Evolutionary conservation across 805 yeast species (phyloP), one percentile per base, ranked within the genome.

Genomic region (Metschnikowia lochheadii): DNA sequence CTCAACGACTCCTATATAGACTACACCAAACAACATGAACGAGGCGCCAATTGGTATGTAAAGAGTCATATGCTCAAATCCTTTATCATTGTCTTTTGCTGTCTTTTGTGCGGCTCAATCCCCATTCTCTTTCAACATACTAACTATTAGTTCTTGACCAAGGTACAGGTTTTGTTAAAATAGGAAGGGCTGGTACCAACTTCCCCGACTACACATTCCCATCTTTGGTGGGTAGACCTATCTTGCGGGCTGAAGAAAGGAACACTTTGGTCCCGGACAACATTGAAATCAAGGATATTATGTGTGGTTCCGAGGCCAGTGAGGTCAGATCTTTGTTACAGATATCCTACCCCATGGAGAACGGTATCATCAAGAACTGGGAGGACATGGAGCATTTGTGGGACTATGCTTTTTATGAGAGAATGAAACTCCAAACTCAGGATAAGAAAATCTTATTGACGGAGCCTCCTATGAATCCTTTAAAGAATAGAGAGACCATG

Each of bases 121-220:
- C 10, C 5, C 8, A 6, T 14, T 8, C 14, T 21, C 5, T 38
- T 3, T 10, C 33, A 31, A n/a, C 33, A 3, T 48, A 55, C 57
- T 57, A 60, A 59, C 56, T 37, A 33, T 48, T 42, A 80, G 99
- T 94, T 61, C 88, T 94, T 60, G 99, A 94, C 75, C 98, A 94
- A 76, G 99, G 99, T 75, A 94, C 99, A 45, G 99, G 99, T 51
- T 94, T 94, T 67, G 97, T 92, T 49, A 92, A 91, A 68, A 89
- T 92, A 59, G 99, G 99, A 52, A 82, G 96, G 63, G 97, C 95
- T 35, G 97, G 98, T 32, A 87, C 90, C 59, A 94, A 94, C 73
- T 91, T 91, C 78, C 99, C 99, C 29, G 98, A 94, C 69, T 84
- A 84, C 73, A 91, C 97, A 14, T 94, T 91, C 70, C 99, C 98